Conservation (phyloP, 2,329 filamentous ascomycete species). For the Beauveria sp. region DNA sequence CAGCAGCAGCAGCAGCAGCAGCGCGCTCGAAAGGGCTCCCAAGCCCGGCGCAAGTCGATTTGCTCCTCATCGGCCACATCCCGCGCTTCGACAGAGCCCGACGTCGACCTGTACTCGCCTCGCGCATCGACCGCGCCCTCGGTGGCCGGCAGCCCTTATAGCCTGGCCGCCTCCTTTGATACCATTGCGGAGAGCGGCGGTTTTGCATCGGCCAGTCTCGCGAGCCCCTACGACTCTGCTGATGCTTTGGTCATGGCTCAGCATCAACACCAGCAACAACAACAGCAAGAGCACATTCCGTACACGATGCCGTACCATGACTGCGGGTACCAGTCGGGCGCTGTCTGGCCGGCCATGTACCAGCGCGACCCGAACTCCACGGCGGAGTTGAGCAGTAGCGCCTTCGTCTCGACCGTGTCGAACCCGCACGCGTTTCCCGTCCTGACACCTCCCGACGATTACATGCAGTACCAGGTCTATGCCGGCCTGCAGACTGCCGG, state of each 20-base stretch:
- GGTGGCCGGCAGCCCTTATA: constrained; percentile 6
- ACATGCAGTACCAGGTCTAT: constrained; percentile 8
- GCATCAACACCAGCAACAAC: not conserved
- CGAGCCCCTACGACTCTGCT: not conserved
- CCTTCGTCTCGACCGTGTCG: constrained; percentile 1
- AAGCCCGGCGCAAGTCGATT: constrained; percentile 5
- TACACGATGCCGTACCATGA: constrained; percentile 7
- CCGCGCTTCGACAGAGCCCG: constrained; percentile 7
- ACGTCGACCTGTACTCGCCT: not conserved
- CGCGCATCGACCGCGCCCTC: not conserved
- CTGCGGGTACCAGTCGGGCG: not conserved
- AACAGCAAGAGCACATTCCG: not conserved
- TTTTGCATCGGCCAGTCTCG: not conserved
- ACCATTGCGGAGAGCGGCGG: not conserved
- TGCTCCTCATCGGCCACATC: not conserved
- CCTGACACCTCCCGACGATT: constrained; percentile 9
- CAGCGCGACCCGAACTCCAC: not conserved
- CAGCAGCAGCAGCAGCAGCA: not conserved
- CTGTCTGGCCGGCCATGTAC: not conserved
- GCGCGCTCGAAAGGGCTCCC: constrained; percentile 4
- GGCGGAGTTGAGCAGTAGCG: not conserved
- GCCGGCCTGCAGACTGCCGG: not conserved
- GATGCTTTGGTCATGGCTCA: not conserved
- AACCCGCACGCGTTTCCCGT: constrained; percentile 4
- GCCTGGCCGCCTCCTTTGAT: not conserved